Conservation (phyloP, 2,329 filamentous ascomycete species). For the Sporothrix curviconia region DNA sequence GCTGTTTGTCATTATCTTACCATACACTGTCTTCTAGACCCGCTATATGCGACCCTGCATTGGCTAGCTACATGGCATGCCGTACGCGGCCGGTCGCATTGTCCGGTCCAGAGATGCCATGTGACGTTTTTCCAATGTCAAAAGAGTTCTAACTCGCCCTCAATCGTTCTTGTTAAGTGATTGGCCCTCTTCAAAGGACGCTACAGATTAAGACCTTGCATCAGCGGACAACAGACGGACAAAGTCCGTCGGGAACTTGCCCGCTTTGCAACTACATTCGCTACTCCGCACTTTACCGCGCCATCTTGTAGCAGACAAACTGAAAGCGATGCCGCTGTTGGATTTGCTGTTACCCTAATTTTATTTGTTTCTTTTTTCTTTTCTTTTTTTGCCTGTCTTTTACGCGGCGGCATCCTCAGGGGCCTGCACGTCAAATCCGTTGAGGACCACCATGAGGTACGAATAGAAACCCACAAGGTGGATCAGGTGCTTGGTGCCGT, state of each 20-base stretch:
- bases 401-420: not conserved
- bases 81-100: not conserved
- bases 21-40: too few relatives aligned
- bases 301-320: too few relatives aligned
- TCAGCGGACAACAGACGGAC: not conserved
- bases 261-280: too few relatives aligned
- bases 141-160: too few relatives aligned
- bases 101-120: not conserved
- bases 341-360: too few relatives aligned
- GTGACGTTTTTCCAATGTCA: too few relatives aligned
- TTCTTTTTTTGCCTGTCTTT: not conserved
- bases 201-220: not conserved
- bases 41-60: not conserved
- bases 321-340: too few relatives aligned
- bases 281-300: too few relatives aligned
- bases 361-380: not conserved
- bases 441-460: constrained; percentile 3
- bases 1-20: too few relatives aligned
- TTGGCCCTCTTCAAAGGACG: not conserved
- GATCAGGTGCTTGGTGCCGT: not conserved
- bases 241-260: not conserved
- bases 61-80: not conserved
- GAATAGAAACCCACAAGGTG: not conserved
- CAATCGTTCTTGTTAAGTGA: not conserved
- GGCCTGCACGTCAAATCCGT: not conserved